Evolutionary conservation across 768 basidiomycete genomes (phyloP), one percentile per base, ranked within the genome.

Genomic region (Serendipita sp.): DNA sequence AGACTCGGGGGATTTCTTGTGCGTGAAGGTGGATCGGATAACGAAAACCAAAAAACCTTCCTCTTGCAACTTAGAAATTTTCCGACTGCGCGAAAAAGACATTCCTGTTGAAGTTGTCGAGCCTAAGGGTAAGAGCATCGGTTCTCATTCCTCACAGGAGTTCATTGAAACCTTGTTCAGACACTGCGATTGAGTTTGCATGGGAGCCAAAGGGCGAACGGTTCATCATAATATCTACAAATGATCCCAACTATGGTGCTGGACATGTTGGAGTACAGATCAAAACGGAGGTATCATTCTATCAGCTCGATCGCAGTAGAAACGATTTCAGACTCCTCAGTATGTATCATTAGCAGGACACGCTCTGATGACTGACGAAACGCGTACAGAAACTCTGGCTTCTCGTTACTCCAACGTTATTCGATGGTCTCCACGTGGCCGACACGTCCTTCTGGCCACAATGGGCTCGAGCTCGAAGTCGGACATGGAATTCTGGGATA

Each of bases 171-270:
- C 38, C 50, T 14, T 61, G 17, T 63, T 42, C 70, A 92, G 95
- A 97, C 73, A 84, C 91, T 41, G 95, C 95, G 42, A 85, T 85
- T 61, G 92, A 95, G 69, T 98, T 99, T 73, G 91, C 92, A 50
- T 98, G 96, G 96, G 96, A 98, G 73, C 95, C 96, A n/a, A 87
- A 86, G 72, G 92, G 95, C 65, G 87, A 90, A 70, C 86, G 96
- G 34, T 99, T 98, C 75, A 91, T 90, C 44, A 91, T 98, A 66
- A 88, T 98, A 62, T 90, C 93, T 2, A 92, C 88, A 65, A 88
- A 77, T 72, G 96, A 99, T 71, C 91, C 94, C 53, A 96, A 95
- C 72, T 79, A 91, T 34, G 90, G 88, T 50, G 92, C 90, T 72
- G 82, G 89, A 62, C 88, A 84, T 3, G 88, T 90, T 43, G 95